Base-by-base conservation (phyloP, 495 filamentous ascomycete species). In the Margaritispora aquatica region DNA sequence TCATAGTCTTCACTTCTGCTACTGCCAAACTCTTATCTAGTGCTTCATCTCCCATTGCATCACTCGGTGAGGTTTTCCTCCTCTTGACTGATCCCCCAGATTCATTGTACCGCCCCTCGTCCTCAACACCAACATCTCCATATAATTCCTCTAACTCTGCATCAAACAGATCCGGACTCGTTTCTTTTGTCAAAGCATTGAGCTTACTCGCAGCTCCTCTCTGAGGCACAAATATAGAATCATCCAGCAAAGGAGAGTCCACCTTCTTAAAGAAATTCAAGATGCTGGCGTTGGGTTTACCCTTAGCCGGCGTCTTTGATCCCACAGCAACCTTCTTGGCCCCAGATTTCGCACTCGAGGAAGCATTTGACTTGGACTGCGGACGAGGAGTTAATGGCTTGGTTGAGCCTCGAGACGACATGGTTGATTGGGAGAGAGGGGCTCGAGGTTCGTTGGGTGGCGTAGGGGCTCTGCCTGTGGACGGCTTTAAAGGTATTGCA, bases 181-280 rank as follows among this genome's bases (percentile, higher is more conserved):
- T 22, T 13, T 66, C 53, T 54, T 60, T n/a, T 62, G 71, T 8
- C 57, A 60, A 20, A 55, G 59, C n/a, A 58, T 66, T 21, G 59
- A 73, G 55, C 61, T 65, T 11, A 10, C 77, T 71, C 46, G 54
- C 10, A 69, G 69, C 1, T 62, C 72, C 48, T 70, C 70, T 62
- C 70, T 71, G 57, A 66, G 67, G 55, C 59, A 77, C 63, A 65
- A 74, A 61, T 23, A 66, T 55, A 15, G 54, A 57, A 23, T 61
- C 66, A 51, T 70, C 69, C 20, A 73, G 68, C 20, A 75, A 67
- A 10, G 60, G 55, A 5, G 51, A 49, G 54, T 88, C 82, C 0
- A 81, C 76, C 70, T 90, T 94, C 73, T 89, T 86, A 73, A 94
- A 94, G 69, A 91, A 94, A 59, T 73, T 87, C 58, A 92, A 68